These are phyloP conservation scores for Zymoseptoria ardabiliae DNA, from an alignment of 2,329 filamentous ascomycete genomes.

Conservation along the genomic window DNA sequence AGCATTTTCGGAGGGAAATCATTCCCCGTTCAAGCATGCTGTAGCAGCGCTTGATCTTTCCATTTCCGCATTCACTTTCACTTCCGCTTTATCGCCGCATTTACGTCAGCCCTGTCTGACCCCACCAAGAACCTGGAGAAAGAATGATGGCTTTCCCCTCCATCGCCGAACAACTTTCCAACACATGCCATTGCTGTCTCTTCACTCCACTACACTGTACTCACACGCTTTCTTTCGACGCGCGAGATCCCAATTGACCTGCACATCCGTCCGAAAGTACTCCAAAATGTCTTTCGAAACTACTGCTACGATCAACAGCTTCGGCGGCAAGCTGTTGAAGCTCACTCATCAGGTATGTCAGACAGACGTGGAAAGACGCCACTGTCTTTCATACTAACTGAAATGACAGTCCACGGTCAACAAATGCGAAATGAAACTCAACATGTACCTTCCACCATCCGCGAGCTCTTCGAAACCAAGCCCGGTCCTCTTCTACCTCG, in stretches of 20 bases:
- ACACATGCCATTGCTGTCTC: constrained; percentile 7
- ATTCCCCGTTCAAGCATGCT: neutral
- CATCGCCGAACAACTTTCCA: neutral
- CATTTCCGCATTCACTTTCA: neutral
- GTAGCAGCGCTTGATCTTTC: neutral
- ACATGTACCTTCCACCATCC: constrained; percentile 79
- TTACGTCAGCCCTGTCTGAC: constrained; percentile 3
- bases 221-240: neutral
- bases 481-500: constrained; percentile 86
- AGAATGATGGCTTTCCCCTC: neutral
- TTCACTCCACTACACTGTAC: neutral
- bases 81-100: neutral
- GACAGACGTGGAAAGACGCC: neutral
- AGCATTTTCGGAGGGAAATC: neutral
- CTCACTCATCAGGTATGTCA: constrained; percentile 58
- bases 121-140: constrained; percentile 4
- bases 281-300: constrained; percentile 74
- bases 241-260: neutral
- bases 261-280: neutral
- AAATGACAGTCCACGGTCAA: constrained; percentile 59
- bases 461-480: constrained; percentile 56
- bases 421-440: constrained; percentile 83
- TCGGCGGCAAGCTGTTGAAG: constrained; percentile 92
- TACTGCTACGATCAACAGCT: constrained; percentile 80
- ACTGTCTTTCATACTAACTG: neutral